Conservation (phyloP, 257 asterid genomes). For the Fraxinus americana region DNA sequence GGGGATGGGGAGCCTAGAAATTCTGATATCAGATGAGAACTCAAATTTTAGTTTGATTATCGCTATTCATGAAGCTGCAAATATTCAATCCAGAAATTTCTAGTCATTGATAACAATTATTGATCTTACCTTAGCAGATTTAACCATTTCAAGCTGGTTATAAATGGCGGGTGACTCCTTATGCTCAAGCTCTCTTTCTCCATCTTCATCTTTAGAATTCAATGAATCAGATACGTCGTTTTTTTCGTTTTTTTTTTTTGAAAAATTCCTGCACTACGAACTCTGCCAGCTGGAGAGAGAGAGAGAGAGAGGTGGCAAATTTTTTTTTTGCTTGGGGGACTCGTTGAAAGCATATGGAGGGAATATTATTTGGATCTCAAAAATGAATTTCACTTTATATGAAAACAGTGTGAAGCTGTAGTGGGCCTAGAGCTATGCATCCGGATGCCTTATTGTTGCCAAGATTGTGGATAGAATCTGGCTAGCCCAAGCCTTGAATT, state of each 20-base stretch:
- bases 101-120: too few relatives aligned
- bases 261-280: not conserved
- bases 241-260: not conserved
- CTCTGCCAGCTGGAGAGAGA: too few relatives aligned
- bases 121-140: not conserved
- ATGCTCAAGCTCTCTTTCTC: not conserved
- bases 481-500: not conserved
- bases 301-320: not conserved
- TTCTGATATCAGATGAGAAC: not conserved
- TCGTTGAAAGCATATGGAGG: conserved; percentile 26
- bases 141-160: not conserved
- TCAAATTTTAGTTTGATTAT: not conserved
- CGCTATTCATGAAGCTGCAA: not conserved
- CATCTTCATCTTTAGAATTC: not conserved
- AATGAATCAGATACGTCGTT: not conserved
- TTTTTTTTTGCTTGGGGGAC: not conserved
- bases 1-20: not conserved
- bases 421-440: not conserved
- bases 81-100: not conserved
- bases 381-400: not conserved
- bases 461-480: not conserved
- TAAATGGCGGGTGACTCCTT: not conserved
- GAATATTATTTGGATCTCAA: conserved; percentile 46
- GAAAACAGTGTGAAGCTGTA: not conserved
- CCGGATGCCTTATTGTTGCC: not conserved